phyloP scores from a whole-genome alignment of 2,329 filamentous ascomycete species.

The Fusarium pseudonygamai region DNA sequence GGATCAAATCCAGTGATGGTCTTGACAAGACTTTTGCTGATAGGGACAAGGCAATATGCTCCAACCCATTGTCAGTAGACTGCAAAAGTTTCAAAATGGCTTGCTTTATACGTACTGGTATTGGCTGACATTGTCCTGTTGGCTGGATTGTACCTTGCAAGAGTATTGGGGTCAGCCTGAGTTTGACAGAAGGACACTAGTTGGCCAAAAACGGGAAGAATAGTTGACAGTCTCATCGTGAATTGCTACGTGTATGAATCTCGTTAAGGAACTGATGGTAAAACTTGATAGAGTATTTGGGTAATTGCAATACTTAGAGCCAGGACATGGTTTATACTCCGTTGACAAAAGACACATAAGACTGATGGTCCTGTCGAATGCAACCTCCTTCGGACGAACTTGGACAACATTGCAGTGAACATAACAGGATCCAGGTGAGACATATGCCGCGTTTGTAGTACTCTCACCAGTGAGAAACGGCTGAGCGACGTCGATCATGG shows the following conservation, averaged over 20 bases:
- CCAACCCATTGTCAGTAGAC: neutral
- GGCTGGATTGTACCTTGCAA: slow-evolving; percentile 18
- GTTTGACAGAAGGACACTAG: neutral
- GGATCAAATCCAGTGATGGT: slow-evolving; percentile 9
- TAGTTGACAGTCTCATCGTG: neutral
- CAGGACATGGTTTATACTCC: too few species aligned
- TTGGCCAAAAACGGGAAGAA: neutral
- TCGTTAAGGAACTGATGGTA: accelerated
- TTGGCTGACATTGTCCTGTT: slow-evolving; percentile 21
- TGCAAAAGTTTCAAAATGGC: accelerated
- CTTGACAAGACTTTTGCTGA: slow-evolving; percentile 1
- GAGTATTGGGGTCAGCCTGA: slow-evolving; percentile 9
- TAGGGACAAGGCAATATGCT: slow-evolving; percentile 16
- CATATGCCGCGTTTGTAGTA: neutral
- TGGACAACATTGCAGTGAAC: neutral
- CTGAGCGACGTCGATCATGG: neutral
- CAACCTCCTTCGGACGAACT: neutral
- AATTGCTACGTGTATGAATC: accelerated
- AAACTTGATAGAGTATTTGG: too few species aligned
- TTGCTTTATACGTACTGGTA: neutral
- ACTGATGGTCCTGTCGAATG: neutral
- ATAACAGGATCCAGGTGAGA: neutral
- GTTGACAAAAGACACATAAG: neutral
- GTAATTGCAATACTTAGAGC: accelerated
- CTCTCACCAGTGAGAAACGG: accelerated